Evolutionary conservation across 2,329 filamentous ascomycete species (phyloP).

Genomic region (Clarireedia hainanense): DNA sequence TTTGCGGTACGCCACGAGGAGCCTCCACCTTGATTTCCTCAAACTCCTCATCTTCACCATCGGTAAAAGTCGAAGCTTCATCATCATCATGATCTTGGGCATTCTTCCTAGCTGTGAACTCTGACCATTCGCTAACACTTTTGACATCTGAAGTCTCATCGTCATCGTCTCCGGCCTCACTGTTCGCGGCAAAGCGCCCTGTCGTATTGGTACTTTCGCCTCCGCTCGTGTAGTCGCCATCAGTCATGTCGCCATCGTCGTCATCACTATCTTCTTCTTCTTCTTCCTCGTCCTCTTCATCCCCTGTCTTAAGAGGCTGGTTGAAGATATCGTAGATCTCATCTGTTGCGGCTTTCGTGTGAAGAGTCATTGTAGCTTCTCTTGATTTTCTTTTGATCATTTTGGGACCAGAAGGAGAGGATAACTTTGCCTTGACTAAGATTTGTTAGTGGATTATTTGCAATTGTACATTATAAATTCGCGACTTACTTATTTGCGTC

Average conservation of each 20-base stretch:
- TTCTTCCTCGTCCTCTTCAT: constrained; percentile 26
- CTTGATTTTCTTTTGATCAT: constrained; percentile 58
- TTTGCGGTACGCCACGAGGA: constrained; percentile 25
- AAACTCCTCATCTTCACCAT: constrained; percentile 29
- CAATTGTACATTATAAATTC: background rate
- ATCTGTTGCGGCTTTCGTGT: constrained; percentile 89
- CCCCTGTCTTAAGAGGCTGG: constrained; percentile 54
- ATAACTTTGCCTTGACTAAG: constrained; percentile 83
- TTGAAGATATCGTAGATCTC: constrained; percentile 98
- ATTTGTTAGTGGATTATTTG: constrained; percentile 25
- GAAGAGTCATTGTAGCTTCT: constrained; percentile 97
- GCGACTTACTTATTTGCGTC: constrained; percentile 75
- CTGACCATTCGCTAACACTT: constrained; percentile 78
- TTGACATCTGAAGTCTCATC: constrained; percentile 49
- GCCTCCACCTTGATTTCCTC: constrained; percentile 27
- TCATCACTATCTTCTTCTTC: constrained; percentile 46
- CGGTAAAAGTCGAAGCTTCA: constrained; percentile 34
- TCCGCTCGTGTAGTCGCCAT: constrained; percentile 74
- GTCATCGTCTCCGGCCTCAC: constrained; percentile 56
- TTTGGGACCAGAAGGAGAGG: constrained; percentile 81
- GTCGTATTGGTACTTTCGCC: constrained; percentile 72
- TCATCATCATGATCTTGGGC: constrained; percentile 44
- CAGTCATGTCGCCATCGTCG: constrained; percentile 52
- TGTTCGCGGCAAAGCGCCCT: constrained; percentile 58
- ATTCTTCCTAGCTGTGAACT: constrained; percentile 70